Evolutionary conservation across 345 rosid species (phyloP).

Genomic region (Pugionium dolabratum): DNA sequence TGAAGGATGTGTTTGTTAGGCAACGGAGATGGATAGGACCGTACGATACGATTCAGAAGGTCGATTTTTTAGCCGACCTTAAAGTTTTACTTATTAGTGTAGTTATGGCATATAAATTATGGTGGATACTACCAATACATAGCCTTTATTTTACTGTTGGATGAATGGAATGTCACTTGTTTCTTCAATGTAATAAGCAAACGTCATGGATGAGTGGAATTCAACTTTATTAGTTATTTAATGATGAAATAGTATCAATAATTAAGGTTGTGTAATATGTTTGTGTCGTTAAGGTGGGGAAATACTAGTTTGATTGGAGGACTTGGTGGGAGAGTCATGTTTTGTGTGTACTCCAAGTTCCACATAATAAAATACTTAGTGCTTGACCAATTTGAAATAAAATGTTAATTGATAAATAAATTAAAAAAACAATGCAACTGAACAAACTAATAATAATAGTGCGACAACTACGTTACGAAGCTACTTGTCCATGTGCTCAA

Average conservation of each 20-base stretch:
- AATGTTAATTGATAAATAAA: neutral
- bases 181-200: neutral
- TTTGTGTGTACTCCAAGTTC: constrained; percentile 40
- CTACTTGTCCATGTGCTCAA: constrained; percentile 28
- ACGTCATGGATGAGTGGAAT: neutral
- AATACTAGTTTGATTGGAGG: constrained; percentile 3
- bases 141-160: too few relatives aligned
- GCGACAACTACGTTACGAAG: constrained; percentile 21
- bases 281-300: constrained; percentile 26
- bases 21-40: constrained; percentile 22
- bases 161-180: neutral
- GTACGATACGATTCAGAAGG: neutral
- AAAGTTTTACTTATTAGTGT: too few relatives aligned
- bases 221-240: constrained; percentile 10
- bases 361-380: neutral
- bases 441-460: constrained; percentile 11
- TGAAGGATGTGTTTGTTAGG: constrained; percentile 30
- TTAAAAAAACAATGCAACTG: constrained; percentile 5
- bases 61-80: too few relatives aligned
- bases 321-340: constrained; percentile 33
- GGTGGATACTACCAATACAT: constrained; percentile 7
- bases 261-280: constrained; percentile 5
- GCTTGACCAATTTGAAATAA: neutral
- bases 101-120: neutral
- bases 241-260: constrained; percentile 15